Evolutionary conservation across 331 rosid species (phyloP).

Genomic region (Quercus tomentella): DNA sequence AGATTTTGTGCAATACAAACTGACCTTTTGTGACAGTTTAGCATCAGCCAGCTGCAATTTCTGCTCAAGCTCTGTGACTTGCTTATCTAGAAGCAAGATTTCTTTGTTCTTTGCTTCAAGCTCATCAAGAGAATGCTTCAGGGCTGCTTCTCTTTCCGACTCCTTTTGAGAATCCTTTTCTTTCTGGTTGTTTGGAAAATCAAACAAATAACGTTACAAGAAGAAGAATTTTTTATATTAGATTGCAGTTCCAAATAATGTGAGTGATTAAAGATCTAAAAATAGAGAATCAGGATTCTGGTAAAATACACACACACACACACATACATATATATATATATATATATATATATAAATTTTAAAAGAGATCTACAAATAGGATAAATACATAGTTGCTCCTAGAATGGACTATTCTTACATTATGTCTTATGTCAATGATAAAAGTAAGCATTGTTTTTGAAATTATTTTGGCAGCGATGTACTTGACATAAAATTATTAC

Average conservation of each 20-base stretch:
- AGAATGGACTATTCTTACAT: not conserved
- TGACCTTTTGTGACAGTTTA: slow-evolving; percentile 59
- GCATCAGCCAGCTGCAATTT: slow-evolving; percentile 49
- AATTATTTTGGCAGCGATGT: not conserved
- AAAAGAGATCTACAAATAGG: not conserved
- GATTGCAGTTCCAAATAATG: not conserved
- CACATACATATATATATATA: too few species aligned
- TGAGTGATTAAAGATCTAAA: not conserved
- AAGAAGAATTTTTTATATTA: not conserved
- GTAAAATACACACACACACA: not conserved
- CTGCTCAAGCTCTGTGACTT: slow-evolving; percentile 65
- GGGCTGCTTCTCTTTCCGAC: slow-evolving; percentile 47
- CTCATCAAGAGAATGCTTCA: slow-evolving; percentile 58
- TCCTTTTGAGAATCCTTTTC: slow-evolving; percentile 52
- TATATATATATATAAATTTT: not conserved
- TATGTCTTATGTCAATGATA: not conserved
- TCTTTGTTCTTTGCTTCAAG: slow-evolving; percentile 72
- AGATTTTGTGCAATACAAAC: not conserved
- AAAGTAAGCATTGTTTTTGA: not conserved
- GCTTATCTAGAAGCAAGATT: slow-evolving; percentile 52
- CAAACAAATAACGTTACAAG: slow-evolving; percentile 14
- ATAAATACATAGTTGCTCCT: not conserved
- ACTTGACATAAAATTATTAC: not conserved
- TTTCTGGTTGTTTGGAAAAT: slow-evolving; percentile 45
- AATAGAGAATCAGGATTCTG: not conserved